Conservation (phyloP, 139 green algal genomes). For the Asterochloris sp. region DNA sequence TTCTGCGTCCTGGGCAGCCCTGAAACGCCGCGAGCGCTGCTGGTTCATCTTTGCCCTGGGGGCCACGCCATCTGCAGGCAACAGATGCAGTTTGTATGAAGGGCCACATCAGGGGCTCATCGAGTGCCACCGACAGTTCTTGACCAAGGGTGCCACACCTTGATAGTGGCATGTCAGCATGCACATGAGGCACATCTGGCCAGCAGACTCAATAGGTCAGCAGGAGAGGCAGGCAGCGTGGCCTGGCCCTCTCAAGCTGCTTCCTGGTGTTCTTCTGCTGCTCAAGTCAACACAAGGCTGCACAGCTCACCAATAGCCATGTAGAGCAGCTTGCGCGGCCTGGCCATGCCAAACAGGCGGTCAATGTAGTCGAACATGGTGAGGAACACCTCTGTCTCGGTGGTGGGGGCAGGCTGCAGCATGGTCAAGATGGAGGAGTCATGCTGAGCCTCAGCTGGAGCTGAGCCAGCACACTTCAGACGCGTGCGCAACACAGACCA, state of each 20-base stretch:
- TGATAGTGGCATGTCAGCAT: not conserved
- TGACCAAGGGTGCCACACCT: not conserved
- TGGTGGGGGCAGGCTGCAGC: constrained; percentile 80
- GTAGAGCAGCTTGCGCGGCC: constrained; percentile 94
- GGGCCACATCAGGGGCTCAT: not conserved
- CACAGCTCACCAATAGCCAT: constrained; percentile 92
- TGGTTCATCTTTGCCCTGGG: constrained; percentile 99
- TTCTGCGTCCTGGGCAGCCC: constrained; percentile 84
- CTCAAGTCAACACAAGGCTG: not conserved
- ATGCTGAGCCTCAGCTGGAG: not conserved
- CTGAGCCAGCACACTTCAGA: not conserved
- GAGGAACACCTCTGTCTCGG: constrained; percentile 94
- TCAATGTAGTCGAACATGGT: constrained; percentile 99
- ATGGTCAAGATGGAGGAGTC: not conserved
- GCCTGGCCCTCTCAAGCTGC: no score
- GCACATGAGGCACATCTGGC: not conserved
- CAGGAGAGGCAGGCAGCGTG: not conserved
- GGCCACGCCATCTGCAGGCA: constrained; percentile 85
- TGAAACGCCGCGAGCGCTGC: constrained; percentile 94
- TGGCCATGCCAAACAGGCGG: constrained; percentile 93
- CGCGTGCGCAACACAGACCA: not conserved
- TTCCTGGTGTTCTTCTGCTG: not conserved
- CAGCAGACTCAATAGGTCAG: not conserved
- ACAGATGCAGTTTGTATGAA: not conserved
- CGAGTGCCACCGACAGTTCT: not conserved